phyloP scores from a whole-genome alignment of 2,329 filamentous ascomycete genomes.

The Fusarium zealandicum region DNA sequence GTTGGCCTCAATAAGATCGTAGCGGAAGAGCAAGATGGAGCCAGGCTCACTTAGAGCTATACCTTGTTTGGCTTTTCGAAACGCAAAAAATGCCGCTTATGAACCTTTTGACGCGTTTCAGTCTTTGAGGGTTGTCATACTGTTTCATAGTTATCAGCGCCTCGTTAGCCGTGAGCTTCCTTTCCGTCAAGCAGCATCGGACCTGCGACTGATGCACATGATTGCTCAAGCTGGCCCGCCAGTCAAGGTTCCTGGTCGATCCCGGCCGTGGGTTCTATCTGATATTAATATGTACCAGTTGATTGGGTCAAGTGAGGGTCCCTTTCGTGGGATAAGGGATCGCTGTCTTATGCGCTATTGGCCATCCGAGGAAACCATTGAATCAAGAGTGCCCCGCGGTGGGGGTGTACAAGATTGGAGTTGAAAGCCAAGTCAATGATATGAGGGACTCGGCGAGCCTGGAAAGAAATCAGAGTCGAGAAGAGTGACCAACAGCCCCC shows the following conservation, averaged over 20 bases:
- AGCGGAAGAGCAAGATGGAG: too few relatives aligned
- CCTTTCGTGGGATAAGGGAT: conserved; percentile 23
- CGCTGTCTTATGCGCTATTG: conserved; percentile 24
- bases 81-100: too few relatives aligned
- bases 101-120: too few relatives aligned
- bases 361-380: conserved; percentile 8
- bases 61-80: too few relatives aligned
- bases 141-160: too few relatives aligned
- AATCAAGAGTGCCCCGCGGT: conserved; percentile 29
- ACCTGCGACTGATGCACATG: conserved; percentile 23
- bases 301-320: conserved; percentile 32
- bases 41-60: too few relatives aligned
- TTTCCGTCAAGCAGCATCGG: conserved; percentile 3
- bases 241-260: conserved; percentile 27
- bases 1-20: too few relatives aligned
- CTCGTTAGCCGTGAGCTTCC: too few relatives aligned
- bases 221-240: conserved; percentile 25
- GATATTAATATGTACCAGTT: conserved; percentile 28
- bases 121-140: too few relatives aligned
- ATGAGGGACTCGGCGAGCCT: conserved; percentile 11
- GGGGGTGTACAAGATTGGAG: conserved; percentile 26
- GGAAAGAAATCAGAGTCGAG: neutral
- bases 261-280: conserved; percentile 22
- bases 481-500: neutral
- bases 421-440: conserved; percentile 12